These are phyloP conservation scores for Spizellomyces punctatus DNA, from an alignment of 192 early-diverging fungal genomes.

Conservation along the genomic window DNA sequence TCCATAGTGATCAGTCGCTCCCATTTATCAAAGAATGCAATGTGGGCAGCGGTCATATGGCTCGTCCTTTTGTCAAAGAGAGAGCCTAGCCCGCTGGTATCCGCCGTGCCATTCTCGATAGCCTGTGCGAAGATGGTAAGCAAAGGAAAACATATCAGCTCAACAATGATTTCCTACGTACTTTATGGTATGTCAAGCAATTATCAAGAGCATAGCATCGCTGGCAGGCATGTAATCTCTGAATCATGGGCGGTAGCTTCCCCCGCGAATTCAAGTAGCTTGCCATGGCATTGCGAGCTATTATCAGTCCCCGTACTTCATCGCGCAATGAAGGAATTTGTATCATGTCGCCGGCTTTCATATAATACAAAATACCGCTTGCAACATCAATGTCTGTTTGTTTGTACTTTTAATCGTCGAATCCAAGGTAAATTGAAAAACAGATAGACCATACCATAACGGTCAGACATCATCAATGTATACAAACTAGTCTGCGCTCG, in stretches of 20 bases:
- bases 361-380: slow-evolving; percentile 77
- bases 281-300: slow-evolving; percentile 76
- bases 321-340: slow-evolving; percentile 59
- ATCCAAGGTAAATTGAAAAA: not conserved
- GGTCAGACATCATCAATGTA: slow-evolving; percentile 80
- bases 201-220: slow-evolving; percentile 65
- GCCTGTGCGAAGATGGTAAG: slow-evolving; percentile 22
- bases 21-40: slow-evolving; percentile 80
- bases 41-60: slow-evolving; percentile 61
- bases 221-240: slow-evolving; percentile 62
- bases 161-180: not conserved
- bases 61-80: slow-evolving; percentile 66
- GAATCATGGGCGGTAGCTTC: slow-evolving; percentile 72
- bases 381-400: slow-evolving; percentile 65
- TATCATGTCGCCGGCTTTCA: slow-evolving; percentile 67
- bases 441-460: slow-evolving; percentile 59
- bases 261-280: slow-evolving; percentile 42
- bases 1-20: slow-evolving; percentile 72
- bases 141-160: not conserved
- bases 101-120: slow-evolving; percentile 66
- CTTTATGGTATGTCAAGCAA: slow-evolving; percentile 74
- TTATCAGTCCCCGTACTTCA: slow-evolving; percentile 75
- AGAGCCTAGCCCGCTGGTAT: slow-evolving; percentile 54
- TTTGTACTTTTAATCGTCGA: not conserved
- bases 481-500: slow-evolving; percentile 86